Base-by-base conservation (phyloP, 768 basidiomycete species). In the Suillus discolor region DNA sequence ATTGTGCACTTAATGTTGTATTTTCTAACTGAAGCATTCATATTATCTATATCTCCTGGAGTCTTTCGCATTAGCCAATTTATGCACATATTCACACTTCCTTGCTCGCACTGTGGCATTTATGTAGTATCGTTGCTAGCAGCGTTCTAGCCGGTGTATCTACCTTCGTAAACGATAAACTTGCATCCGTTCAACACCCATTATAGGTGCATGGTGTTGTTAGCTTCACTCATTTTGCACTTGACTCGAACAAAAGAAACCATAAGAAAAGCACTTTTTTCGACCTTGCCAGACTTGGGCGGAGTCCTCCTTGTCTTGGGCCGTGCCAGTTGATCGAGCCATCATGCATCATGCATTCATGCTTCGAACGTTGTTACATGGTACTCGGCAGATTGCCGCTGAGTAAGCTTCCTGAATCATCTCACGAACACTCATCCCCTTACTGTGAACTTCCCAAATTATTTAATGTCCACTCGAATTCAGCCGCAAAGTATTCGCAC, bases 401-500 rank as follows among this genome's bases (percentile, higher is more conserved):
- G 31, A 31, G 31, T 31, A 31, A 31, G 6, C 31, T 31, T 6
- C 41, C 16, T 18, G 41, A 23, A 47, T 47, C 45, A 45, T n/a
- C 23, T 15, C 47, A 15, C n/a, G n/a, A 49, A 12, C 23, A 60
- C 25, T 60, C 23, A 28, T 31, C 31, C 31, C 31, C 31, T 7
- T 38, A 38, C 36, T 38, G 36, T 38, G 36, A 6, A 60, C 41
- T 25, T 18, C 9, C 38, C 72, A 75, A 63, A 64, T 28, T 31
- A 31, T 31, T 31, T 31, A 31, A 31, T 72, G 68, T 54, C 68
- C 57, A 63, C 74, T 69, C 25, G 64, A 44, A 38, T 70, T 67
- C 54, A 62, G 36, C 73, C 87, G n/a, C 74, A 71, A 38, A 81
- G 83, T 60, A 86, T 93, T 61, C 82, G 79, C 39, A 88, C 90